These are phyloP conservation scores for Aspergillus olivimuriae DNA, from an alignment of 495 filamentous ascomycete genomes.

Conservation along the genomic window DNA sequence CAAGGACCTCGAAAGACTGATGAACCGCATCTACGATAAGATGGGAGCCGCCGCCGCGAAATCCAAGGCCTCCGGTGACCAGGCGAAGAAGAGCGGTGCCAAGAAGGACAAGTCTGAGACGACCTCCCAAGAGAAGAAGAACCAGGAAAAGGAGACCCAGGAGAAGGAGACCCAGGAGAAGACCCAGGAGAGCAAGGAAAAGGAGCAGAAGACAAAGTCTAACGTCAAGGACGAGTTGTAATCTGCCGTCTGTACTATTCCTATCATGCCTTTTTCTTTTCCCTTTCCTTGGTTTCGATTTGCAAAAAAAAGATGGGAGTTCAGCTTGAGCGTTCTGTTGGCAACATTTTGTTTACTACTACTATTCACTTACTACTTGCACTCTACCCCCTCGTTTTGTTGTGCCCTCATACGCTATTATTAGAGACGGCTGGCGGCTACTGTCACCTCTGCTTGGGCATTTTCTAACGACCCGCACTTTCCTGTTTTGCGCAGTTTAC, in stretches of 20 bases:
- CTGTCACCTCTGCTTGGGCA: background rate
- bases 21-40: constrained; percentile 62
- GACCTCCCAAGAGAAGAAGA: constrained; percentile 22
- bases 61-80: constrained; percentile 19
- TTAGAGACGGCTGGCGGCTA: background rate
- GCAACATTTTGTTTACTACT: background rate
- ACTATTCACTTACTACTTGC: background rate
- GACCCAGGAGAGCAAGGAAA: constrained; percentile 12
- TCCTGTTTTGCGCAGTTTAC: too few species aligned
- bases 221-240: constrained; percentile 40
- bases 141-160: constrained; percentile 20
- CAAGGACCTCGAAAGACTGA: constrained; percentile 61
- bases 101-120: constrained; percentile 45
- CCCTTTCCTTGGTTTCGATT: background rate
- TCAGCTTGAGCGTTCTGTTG: constrained; percentile 9
- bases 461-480: too few species aligned
- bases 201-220: constrained; percentile 16
- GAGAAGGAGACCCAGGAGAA: too few species aligned
- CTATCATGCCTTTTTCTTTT: constrained; percentile 4
- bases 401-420: background rate
- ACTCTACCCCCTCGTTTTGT: background rate
- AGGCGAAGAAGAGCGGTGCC: constrained; percentile 43
- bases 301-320: constrained; percentile 7
- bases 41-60: constrained; percentile 30
- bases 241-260: too few species aligned